Percentiles rank a stretch among this genome's conserved stretches.
Conservation (phyloP, 352 stramenopile genomes). For the Hyaloperonospora brassicae region DNA sequence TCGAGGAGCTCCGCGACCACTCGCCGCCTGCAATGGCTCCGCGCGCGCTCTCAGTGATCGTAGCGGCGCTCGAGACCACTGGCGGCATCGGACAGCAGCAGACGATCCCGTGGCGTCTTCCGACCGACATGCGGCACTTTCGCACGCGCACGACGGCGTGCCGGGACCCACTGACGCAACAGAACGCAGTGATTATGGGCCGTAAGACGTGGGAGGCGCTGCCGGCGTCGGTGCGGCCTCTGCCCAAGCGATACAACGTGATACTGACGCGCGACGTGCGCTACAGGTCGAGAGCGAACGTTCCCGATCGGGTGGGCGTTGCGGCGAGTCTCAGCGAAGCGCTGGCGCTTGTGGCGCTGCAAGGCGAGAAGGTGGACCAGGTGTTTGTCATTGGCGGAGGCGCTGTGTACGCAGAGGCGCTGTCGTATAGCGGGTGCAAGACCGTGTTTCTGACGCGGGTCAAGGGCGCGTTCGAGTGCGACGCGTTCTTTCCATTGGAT, state of each 20-base stretch:
- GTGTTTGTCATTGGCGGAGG: conserved; percentile 97
- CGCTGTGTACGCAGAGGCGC: conserved; percentile 91
- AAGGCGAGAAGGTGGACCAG: conserved; percentile 73
- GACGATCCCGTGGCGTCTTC: conserved; percentile 92
- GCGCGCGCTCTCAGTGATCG: conserved; percentile 69
- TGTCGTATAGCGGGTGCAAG: conserved; percentile 76
- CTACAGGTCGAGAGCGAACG: conserved; percentile 30
- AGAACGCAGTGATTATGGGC: conserved; percentile 99
- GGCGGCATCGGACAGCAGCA: conserved; percentile 84
- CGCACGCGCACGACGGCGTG: conserved; percentile 82
- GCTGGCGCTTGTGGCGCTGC: conserved; percentile 67
- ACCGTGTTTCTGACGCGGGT: conserved; percentile 90
- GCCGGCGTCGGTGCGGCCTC: conserved; percentile 91
- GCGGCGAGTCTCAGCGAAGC: conserved; percentile 88
- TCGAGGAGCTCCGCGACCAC: too few species aligned
- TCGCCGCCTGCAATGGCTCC: conserved; percentile 10
- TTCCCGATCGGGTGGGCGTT: conserved; percentile 80
- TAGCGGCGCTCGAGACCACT: conserved; percentile 76
- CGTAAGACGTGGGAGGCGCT: conserved; percentile 99
- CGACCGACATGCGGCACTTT: conserved; percentile 95
- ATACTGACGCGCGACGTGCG: conserved; percentile 86
- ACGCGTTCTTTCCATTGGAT: conserved; percentile 88
- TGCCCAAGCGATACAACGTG: conserved; percentile 94
- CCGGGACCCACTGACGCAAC: conserved; percentile 15
- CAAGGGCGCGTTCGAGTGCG: conserved; percentile 81